phyloP scores from a whole-genome alignment of 345 rosid species.

The Linum tenue region DNA sequence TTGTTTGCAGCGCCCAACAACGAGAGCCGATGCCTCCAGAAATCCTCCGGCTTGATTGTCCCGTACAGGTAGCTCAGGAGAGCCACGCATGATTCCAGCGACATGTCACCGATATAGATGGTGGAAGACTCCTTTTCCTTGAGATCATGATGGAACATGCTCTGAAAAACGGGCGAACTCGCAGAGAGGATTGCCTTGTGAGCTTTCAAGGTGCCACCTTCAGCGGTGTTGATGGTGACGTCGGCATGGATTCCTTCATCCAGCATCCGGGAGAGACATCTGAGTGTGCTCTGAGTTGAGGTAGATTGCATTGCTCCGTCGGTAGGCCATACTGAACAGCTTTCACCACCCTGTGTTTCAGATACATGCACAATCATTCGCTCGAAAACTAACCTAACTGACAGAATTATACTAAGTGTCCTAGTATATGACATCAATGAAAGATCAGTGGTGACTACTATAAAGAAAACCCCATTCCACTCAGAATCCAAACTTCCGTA shows the following conservation, averaged over 20 bases:
- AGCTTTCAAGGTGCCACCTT: constrained; percentile 54
- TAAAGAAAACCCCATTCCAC: too few species aligned
- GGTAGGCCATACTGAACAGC: constrained; percentile 61
- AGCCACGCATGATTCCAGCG: constrained; percentile 67
- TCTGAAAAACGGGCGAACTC: constrained; percentile 78
- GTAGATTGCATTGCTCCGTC: constrained; percentile 54
- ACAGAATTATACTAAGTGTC: not conserved
- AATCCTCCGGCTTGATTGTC: constrained; percentile 64
- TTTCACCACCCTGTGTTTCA: constrained; percentile 49
- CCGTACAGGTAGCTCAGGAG: constrained; percentile 82
- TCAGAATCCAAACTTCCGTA: too few species aligned
- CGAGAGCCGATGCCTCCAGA: constrained; percentile 80
- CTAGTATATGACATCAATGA: too few species aligned
- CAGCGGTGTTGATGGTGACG: constrained; percentile 63
- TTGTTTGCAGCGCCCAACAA: constrained; percentile 79
- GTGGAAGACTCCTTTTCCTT: constrained; percentile 83
- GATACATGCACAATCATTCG: not conserved
- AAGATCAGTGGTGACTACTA: too few species aligned
- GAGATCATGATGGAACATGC: constrained; percentile 88
- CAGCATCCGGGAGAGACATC: constrained; percentile 79
- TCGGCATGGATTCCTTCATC: constrained; percentile 69
- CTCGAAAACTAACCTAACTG: too few species aligned
- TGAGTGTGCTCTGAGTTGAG: constrained; percentile 54
- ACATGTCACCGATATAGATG: constrained; percentile 76
- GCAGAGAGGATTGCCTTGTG: constrained; percentile 83